Percentiles rank a stretch among this genome's conserved stretches.
Evolutionary conservation across 192 early-diverging fungal species (phyloP).

Genomic region (Coemansia guatemalensis): DNA sequence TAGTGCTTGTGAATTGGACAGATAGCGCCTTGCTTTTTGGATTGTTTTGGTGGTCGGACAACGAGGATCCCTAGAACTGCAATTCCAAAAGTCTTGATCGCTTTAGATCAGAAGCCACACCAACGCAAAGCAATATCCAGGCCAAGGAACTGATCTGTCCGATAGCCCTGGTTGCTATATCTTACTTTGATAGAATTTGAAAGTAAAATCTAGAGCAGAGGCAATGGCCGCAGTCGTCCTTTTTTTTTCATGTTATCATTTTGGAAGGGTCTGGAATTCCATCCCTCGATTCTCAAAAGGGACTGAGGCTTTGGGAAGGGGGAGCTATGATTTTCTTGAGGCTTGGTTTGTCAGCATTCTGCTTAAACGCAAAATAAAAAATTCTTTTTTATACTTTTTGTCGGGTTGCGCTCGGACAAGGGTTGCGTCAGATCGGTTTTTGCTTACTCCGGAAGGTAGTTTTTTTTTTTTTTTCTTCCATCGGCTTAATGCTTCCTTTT

Average conservation of each 20-base stretch:
- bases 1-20: background rate
- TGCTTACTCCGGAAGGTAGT: too few relatives aligned
- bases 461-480: background rate
- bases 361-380: background rate
- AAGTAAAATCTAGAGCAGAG: background rate
- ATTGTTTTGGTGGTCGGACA: background rate
- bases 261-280: background rate
- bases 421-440: background rate
- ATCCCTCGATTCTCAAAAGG: background rate
- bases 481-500: background rate
- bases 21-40: background rate
- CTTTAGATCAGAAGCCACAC: background rate
- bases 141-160: too few relatives aligned
- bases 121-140: background rate
- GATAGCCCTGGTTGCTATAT: background rate
- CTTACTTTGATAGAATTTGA: too few relatives aligned
- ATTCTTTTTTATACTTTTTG: background rate
- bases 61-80: background rate
- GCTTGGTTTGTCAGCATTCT: background rate
- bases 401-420: background rate
- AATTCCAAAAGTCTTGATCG: background rate
- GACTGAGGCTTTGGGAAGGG: background rate
- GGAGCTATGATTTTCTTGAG: background rate
- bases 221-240: background rate
- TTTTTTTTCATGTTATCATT: background rate